Evolutionary conservation across 2,329 filamentous ascomycete species (phyloP).

Genomic region (Trichoderma guizhouense): DNA sequence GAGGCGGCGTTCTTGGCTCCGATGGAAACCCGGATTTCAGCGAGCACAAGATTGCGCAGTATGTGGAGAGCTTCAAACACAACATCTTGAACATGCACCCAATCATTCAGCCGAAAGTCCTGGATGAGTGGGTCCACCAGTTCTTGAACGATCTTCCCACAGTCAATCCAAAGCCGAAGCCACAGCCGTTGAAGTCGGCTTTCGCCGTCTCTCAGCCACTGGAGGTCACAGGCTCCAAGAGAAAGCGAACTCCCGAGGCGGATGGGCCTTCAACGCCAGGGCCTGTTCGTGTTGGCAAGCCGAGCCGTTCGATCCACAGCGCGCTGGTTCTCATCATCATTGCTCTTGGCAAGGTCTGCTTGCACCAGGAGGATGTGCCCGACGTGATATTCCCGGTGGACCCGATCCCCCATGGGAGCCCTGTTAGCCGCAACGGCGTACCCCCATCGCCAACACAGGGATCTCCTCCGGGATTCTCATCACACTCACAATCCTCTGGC

Average conservation of each 20-base stretch:
- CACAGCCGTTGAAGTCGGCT: slow-evolving; percentile 29
- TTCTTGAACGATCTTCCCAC: slow-evolving; percentile 50
- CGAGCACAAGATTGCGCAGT: slow-evolving; percentile 46
- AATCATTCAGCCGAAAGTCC: slow-evolving; percentile 52
- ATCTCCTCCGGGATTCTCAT: slow-evolving; percentile 48
- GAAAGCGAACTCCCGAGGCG: slow-evolving; percentile 52
- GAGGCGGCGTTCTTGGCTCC: slow-evolving; percentile 35
- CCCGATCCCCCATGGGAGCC: slow-evolving; percentile 34
- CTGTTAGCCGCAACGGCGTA: slow-evolving; percentile 46
- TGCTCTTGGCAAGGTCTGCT: slow-evolving; percentile 81
- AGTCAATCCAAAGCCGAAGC: slow-evolving; percentile 27
- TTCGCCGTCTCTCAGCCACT: slow-evolving; percentile 32
- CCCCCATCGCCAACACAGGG: slow-evolving; percentile 52
- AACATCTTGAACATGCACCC: slow-evolving; percentile 65
- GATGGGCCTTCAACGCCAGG: slow-evolving; percentile 33
- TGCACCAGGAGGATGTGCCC: slow-evolving; percentile 51
- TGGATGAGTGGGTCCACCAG: slow-evolving; percentile 51
- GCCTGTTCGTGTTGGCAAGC: slow-evolving; percentile 43
- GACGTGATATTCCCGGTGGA: slow-evolving; percentile 49
- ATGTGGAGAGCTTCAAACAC: slow-evolving; percentile 56
- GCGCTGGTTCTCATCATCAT: slow-evolving; percentile 80
- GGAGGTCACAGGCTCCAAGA: slow-evolving; percentile 43
- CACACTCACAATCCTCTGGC: slow-evolving; percentile 48
- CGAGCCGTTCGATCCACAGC: slow-evolving; percentile 68
- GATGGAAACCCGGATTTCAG: slow-evolving; percentile 56